Base-by-base conservation (phyloP, 2,329 filamentous ascomycete species). In the Penicillium olsonii region DNA sequence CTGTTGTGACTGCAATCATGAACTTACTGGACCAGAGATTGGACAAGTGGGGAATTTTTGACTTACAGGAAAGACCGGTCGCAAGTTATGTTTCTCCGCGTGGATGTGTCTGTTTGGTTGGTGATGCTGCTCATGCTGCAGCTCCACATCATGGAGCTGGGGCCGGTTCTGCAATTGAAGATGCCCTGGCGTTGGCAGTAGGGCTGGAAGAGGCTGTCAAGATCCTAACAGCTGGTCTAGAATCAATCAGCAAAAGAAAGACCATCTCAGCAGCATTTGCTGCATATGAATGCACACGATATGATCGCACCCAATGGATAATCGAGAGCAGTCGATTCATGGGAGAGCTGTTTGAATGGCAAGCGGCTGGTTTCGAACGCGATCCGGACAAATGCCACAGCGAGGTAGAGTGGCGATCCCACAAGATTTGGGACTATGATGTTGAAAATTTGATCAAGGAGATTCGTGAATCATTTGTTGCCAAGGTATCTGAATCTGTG, bases 221-320 rank as follows among this genome's bases (percentile, higher is more conserved):
- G 18, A 11, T 9, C 4, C 7, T 18, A 7, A 9, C 15, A 17
- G 10, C 15, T 2, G 10, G 2, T 3, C 7, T 18, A 2, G 2
- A 17, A 9, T 15, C 33, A 18, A 18, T 18, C 15, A 18, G 17
- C 9, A 35, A 7, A 17, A 3, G 18, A 10, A 3, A 7, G 8
- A 15, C 33, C 6, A 17, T 35, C 10, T 18, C 14, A 3, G 63
- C 59, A 0, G 76, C 72, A 4, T 67, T 80, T 18, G 33, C 54
- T 22, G 63, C 65, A 2, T 79, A 74, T 50, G 69, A 69, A 31
- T 56, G 63, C 0, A 60, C 69, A 2, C 60, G 77, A 3, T 66
- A 69, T 12, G 69, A 69, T 31, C 65, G 77, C 5, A 74, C 72
- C 1, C 75, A 77, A 56, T 75, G 70, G 67, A 65, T 79, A 0